These are phyloP conservation scores for Colletotrichum filicis DNA, from an alignment of 2,329 filamentous ascomycete genomes.

Conservation along the genomic window DNA sequence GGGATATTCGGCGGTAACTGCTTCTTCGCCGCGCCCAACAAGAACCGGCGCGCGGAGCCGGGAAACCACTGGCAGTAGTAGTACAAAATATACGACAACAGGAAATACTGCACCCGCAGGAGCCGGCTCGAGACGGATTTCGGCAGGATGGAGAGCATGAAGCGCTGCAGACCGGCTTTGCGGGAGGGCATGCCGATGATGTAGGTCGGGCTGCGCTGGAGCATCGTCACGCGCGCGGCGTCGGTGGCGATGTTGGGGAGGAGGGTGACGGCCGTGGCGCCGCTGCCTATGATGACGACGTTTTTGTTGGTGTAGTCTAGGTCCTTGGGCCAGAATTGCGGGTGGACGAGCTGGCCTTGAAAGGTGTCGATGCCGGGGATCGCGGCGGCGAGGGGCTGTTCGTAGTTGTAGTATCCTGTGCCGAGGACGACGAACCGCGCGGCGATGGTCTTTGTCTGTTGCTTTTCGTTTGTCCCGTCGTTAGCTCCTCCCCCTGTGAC, in stretches of 20 bases:
- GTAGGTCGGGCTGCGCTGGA: conserved; percentile 75
- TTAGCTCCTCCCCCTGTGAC: conserved; percentile 41
- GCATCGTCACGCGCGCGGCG: conserved; percentile 72
- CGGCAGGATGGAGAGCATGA: conserved; percentile 54
- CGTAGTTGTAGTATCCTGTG: conserved; percentile 74
- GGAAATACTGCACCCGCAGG: conserved; percentile 56
- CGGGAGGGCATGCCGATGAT: conserved; percentile 62
- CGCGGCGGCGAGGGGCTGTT: conserved; percentile 63
- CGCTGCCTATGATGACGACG: conserved; percentile 74
- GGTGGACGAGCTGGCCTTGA: conserved; percentile 65
- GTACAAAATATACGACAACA: conserved; percentile 48
- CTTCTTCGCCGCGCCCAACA: conserved; percentile 52
- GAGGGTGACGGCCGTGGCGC: conserved; percentile 75
- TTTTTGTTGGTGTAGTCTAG: conserved; percentile 73
- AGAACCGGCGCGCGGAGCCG: background rate
- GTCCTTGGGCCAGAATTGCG: conserved; percentile 79
- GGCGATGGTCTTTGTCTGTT: conserved; percentile 44
- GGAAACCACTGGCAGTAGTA: conserved; percentile 29
- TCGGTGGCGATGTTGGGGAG: conserved; percentile 69
- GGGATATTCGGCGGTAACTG: conserved; percentile 61
- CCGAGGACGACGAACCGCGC: conserved; percentile 67
- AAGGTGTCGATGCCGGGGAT: conserved; percentile 57
- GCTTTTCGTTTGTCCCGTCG: too few relatives aligned
- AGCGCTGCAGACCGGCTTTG: conserved; percentile 44
- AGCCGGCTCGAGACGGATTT: conserved; percentile 55